phyloP scores from a whole-genome alignment of 192 early-diverging fungal species.

The Ambispora gerdemannii region DNA sequence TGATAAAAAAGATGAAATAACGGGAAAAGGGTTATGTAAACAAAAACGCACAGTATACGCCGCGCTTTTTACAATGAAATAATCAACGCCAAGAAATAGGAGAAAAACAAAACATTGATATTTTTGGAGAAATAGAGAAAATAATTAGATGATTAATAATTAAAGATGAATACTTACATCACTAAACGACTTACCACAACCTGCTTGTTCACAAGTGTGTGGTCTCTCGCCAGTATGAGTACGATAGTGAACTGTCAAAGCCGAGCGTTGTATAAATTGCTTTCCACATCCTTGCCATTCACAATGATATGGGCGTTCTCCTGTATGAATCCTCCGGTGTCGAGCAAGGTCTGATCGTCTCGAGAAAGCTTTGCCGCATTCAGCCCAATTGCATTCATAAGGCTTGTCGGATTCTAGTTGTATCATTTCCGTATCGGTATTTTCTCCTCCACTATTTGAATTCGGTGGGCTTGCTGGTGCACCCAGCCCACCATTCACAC shows the following conservation, averaged over 20 bases:
- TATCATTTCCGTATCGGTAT: too few species aligned
- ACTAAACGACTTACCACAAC: constrained; percentile 68
- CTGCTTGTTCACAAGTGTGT: constrained; percentile 55
- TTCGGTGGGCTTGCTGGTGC: too few species aligned
- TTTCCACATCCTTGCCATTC: constrained; percentile 50
- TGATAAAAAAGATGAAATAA: constrained; percentile 3
- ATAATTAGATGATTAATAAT: background rate
- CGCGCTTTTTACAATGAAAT: background rate
- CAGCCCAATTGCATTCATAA: constrained; percentile 42
- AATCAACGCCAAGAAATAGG: background rate
- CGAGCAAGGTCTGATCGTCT: constrained; percentile 52
- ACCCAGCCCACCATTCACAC: too few species aligned
- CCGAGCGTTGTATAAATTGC: constrained; percentile 59
- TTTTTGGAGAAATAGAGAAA: background rate
- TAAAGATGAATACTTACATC: constrained; percentile 45
- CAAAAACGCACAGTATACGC: background rate
- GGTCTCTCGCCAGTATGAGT: constrained; percentile 69
- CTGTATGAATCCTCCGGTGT: constrained; percentile 58
- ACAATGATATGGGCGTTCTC: constrained; percentile 52
- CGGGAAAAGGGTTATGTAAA: too few species aligned
- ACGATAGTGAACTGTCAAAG: constrained; percentile 56
- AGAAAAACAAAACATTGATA: background rate
- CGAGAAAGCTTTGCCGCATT: constrained; percentile 53
- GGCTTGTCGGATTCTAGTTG: too few species aligned
- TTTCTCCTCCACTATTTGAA: too few species aligned